phyloP scores from a whole-genome alignment of 176 grass and related monocot genomes.

The Chrysopogon serrulatus region DNA sequence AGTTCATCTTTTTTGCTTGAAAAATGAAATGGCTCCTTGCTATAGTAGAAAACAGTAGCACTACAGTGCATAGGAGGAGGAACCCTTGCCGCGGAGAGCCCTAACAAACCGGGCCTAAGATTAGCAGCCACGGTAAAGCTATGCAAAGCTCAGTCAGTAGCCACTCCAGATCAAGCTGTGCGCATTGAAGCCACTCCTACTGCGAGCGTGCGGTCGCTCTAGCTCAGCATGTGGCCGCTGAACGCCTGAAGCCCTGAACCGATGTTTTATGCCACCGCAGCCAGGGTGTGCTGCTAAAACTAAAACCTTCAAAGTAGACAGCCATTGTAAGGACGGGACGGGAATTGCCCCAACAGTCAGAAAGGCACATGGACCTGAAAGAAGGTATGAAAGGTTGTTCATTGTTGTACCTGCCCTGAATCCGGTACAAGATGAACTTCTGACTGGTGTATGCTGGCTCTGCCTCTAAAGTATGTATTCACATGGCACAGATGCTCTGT shows the following conservation, averaged over 20 bases:
- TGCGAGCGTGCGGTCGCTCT: too few relatives aligned
- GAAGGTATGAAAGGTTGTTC: neutral
- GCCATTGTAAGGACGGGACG: neutral
- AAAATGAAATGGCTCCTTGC: too few relatives aligned
- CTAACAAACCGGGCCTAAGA: too few relatives aligned
- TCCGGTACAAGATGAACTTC: neutral
- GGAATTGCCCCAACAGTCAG: neutral
- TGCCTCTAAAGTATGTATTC: too few relatives aligned
- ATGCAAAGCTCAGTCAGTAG: neutral
- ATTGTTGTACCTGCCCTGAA: neutral
- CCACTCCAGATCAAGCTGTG: neutral
- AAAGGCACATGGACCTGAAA: neutral
- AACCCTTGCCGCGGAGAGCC: too few relatives aligned
- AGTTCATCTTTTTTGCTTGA: too few relatives aligned
- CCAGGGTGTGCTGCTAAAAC: neutral
- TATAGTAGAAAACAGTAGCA: too few relatives aligned
- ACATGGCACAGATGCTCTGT: too few relatives aligned
- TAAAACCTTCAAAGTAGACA: neutral
- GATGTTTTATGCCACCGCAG: neutral
- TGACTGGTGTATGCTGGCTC: neutral
- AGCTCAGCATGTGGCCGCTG: neutral
- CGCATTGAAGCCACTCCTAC: neutral
- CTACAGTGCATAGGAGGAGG: too few relatives aligned
- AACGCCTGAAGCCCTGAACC: too few relatives aligned
- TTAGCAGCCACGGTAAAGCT: neutral